Conservation (phyloP, 805 yeast genomes). For the Blastobotrys parvus region DNA sequence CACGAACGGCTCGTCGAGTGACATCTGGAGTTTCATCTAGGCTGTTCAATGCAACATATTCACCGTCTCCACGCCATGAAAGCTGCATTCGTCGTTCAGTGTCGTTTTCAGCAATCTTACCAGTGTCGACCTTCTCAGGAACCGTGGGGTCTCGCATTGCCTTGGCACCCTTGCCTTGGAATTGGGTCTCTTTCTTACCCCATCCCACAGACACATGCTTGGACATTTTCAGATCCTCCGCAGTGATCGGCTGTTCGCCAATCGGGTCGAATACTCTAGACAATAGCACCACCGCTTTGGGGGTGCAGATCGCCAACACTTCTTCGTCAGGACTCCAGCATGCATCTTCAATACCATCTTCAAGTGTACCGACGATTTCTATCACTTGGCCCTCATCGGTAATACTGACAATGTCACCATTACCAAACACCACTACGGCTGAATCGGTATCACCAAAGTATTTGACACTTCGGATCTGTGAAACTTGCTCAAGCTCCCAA, state of each 20-base stretch:
- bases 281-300: constrained; percentile 49
- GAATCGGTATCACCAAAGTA: constrained; percentile 67
- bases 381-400: constrained; percentile 47
- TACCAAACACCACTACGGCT: constrained; percentile 54
- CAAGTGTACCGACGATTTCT: constrained; percentile 79
- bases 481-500: constrained; percentile 32
- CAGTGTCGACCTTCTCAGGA: constrained; percentile 61
- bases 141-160: constrained; percentile 84
- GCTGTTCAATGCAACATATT: constrained; percentile 61
- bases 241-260: constrained; percentile 49
- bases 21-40: constrained; percentile 44
- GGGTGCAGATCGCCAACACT: constrained; percentile 60
- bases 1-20: constrained; percentile 61
- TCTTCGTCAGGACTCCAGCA: constrained; percentile 92
- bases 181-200: constrained; percentile 97
- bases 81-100: constrained; percentile 33
- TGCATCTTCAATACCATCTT: constrained; percentile 63
- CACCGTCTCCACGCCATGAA: constrained; percentile 96
- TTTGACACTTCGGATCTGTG: constrained; percentile 35
- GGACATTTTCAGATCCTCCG: constrained; percentile 58
- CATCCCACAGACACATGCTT: constrained; percentile 95
- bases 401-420: constrained; percentile 62
- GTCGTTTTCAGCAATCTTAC: constrained; percentile 54
- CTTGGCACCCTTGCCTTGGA: constrained; percentile 86
- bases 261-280: constrained; percentile 76